Percentiles rank a stretch among this genome's conserved stretches.
Evolutionary conservation across 371 early-diverging fungal species (phyloP).

Genomic region (Zancudomyces culisetae): DNA sequence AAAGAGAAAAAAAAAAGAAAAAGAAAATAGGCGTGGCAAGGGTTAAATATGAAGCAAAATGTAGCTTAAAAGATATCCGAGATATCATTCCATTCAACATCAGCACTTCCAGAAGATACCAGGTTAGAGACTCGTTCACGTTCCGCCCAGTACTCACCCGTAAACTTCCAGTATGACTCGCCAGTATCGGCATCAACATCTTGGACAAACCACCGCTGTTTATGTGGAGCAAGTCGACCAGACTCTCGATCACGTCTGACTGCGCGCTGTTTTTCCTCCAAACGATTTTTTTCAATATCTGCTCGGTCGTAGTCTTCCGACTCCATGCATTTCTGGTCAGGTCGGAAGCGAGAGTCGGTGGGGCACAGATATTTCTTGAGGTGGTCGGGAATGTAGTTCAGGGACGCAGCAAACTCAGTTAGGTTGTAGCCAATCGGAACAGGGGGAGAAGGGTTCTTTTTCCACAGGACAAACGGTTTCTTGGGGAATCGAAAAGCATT

Average conservation of each 20-base stretch:
- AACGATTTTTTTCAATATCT: conserved; percentile 35
- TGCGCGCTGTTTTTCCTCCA: conserved; percentile 54
- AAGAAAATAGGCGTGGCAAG: not conserved
- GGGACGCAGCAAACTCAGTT: conserved; percentile 48
- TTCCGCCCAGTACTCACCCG: conserved; percentile 38
- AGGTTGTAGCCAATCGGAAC: conserved; percentile 40
- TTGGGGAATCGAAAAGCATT: not conserved
- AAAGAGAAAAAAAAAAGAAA: not conserved
- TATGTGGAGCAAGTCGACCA: conserved; percentile 26
- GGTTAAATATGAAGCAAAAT: not conserved
- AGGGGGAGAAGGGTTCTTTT: conserved; percentile 28
- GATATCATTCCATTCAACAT: not conserved
- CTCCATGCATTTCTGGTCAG: conserved; percentile 59
- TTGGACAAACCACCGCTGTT: conserved; percentile 54
- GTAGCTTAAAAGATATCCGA: conserved; percentile 15
- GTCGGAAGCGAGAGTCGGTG: conserved; percentile 59
- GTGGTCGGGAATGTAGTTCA: conserved; percentile 40
- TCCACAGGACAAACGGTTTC: conserved; percentile 41
- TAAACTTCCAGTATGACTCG: conserved; percentile 42
- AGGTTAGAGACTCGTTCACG: conserved; percentile 15
- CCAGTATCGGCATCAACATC: conserved; percentile 42
- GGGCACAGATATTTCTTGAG: conserved; percentile 37
- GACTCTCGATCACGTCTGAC: conserved; percentile 30
- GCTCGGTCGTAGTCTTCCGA: conserved; percentile 48
- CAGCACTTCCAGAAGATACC: not conserved